Percentiles rank a stretch among this genome's conserved stretches.
phyloP scores from a whole-genome alignment of 2,329 filamentous ascomycete species.

The Monilinia vaccinii-corymbosi region DNA sequence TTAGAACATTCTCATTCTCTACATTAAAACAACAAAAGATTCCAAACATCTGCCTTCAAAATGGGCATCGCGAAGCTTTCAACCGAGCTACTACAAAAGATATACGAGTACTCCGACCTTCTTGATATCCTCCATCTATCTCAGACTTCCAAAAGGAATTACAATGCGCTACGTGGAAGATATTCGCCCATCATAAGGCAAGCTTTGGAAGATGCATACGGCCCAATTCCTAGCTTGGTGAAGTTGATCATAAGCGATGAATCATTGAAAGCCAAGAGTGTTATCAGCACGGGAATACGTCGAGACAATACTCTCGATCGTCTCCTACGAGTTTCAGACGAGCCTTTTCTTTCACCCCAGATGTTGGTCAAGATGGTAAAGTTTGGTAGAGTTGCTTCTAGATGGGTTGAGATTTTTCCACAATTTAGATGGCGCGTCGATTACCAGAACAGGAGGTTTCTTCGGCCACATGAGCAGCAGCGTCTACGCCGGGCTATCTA shows the following conservation, averaged over 20 bases:
- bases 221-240: constrained; percentile 23
- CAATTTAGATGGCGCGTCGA: constrained; percentile 26
- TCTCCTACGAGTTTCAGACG: constrained; percentile 16
- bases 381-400: constrained; percentile 25
- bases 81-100: constrained; percentile 28
- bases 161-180: constrained; percentile 23
- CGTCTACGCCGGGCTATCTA: constrained; percentile 26
- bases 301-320: constrained; percentile 21
- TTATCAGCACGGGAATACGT: constrained; percentile 26
- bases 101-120: constrained; percentile 24
- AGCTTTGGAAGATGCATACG: constrained; percentile 24
- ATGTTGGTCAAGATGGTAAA: constrained; percentile 26
- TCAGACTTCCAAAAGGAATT: constrained; percentile 23
- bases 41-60: constrained; percentile 4
- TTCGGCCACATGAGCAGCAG: constrained; percentile 22
- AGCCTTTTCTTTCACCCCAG: constrained; percentile 22
- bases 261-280: constrained; percentile 19
- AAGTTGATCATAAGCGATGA: constrained; percentile 26
- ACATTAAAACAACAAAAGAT: not conserved
- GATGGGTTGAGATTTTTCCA: constrained; percentile 28
- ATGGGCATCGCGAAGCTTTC: constrained; percentile 26
- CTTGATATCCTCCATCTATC: constrained; percentile 25
- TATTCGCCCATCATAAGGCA: constrained; percentile 21
- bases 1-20: not conserved
- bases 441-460: constrained; percentile 25